Base-by-base conservation (phyloP, 495 filamentous ascomycete genomes). In the Hyphodiscus hymeniophilus region DNA sequence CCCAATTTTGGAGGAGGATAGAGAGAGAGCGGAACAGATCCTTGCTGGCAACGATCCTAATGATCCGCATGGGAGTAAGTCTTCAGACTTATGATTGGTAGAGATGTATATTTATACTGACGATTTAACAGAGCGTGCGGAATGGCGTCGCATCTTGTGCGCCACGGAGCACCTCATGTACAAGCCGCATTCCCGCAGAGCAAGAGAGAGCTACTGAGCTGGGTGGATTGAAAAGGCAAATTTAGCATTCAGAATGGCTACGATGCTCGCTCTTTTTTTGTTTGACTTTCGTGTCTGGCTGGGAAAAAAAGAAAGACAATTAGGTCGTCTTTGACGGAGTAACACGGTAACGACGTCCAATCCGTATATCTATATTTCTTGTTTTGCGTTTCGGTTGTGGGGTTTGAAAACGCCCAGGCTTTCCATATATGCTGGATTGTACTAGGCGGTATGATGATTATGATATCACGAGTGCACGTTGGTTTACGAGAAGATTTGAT, bases 21-120 rank as follows among this genome's bases (percentile, higher is more conserved):
- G 54, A 43, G 30, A 7, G 18, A 28, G 22, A n/a, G 55, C 55
- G 13, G 15, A n/a, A 32, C 33, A 3, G 12, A 51, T 52, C 15
- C 32, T 50, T 36, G 16, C 21, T 16, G 23, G 33, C 3, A 22
- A 45, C 33, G 26, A 17, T 16, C 15, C n/a, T 8, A 28, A 28
- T 20, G 33, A 43, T 13, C 6, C 23, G 2, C 24, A 7, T 17
- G 26, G 31, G 12, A 33, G 45, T 43, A 24, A 34, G 51, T 38
- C 45, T 21, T 3, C 20, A 15, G 17, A 3, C 20, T 21, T 21
- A 13, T 10, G 10, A 5, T 28, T 28, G 4, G 10, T 28, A 10
- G 10, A 10, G 26, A 28, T 28, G 26, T 28, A 28, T 28, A 10
- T 10, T 28, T 4, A 28, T 10, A 5, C 5, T 28, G 26, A 10